Percentiles rank a stretch among this genome's conserved stretches.
Evolutionary conservation across 805 yeast species (phyloP).

Genomic region (Tetrapisispora taiwanensis): DNA sequence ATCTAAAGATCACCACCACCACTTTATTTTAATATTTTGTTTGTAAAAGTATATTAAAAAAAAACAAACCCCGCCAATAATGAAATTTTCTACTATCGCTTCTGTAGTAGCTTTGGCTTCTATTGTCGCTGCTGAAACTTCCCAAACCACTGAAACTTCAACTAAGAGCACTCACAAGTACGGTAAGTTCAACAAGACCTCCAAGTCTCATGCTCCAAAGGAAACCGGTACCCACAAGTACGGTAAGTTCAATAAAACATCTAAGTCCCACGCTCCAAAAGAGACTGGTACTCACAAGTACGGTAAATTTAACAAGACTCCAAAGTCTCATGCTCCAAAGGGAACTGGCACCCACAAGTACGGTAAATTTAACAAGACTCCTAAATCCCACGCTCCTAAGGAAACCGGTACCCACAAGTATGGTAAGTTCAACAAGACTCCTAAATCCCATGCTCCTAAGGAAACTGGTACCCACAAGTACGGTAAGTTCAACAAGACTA

Average conservation of each 20-base stretch:
- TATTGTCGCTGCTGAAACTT: slow-evolving; percentile 19
- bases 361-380: slow-evolving; percentile 44
- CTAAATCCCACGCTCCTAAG: slow-evolving; percentile 19
- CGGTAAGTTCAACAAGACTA: slow-evolving; percentile 43
- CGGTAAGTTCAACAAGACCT: slow-evolving; percentile 40
- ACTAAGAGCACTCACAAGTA: slow-evolving; percentile 40
- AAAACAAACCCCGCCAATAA: too few species aligned
- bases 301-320: slow-evolving; percentile 42
- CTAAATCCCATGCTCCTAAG: slow-evolving; percentile 24
- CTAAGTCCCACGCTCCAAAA: slow-evolving; percentile 23
- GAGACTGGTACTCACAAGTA: slow-evolving; percentile 43
- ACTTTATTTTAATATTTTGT: too few species aligned
- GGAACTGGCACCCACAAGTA: slow-evolving; percentile 40
- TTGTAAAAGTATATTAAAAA: too few species aligned
- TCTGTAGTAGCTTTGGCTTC: slow-evolving; percentile 32
- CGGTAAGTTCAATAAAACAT: slow-evolving; percentile 41
- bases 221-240: slow-evolving; percentile 43
- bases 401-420: slow-evolving; percentile 42
- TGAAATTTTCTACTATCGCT: slow-evolving; percentile 38
- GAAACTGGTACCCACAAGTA: slow-evolving; percentile 45
- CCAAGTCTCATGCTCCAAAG: slow-evolving; percentile 24
- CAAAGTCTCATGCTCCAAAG: slow-evolving; percentile 28
- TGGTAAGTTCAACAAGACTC: slow-evolving; percentile 41
- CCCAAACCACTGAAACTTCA: slow-evolving; percentile 25
- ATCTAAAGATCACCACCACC: too few species aligned